Conservation (phyloP, 768 basidiomycete species). For the Amanita molliuscula region DNA sequence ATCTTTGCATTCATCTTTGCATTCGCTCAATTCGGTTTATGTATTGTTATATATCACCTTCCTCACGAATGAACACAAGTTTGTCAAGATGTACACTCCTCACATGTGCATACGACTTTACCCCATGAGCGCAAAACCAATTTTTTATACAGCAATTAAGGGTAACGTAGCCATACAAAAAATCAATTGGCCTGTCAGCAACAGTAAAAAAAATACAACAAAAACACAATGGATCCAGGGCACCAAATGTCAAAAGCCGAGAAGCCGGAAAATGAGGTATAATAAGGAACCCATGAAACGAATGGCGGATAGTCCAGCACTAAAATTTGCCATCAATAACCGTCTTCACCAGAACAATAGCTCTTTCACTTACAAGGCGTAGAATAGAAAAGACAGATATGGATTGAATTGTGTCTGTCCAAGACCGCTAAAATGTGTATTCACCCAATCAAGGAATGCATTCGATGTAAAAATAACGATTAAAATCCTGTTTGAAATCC, state of each 20-base stretch:
- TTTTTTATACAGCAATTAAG: background rate
- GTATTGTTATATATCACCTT: conserved; percentile 3
- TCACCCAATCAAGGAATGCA: conserved; percentile 69
- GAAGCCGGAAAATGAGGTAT: conserved; percentile 67
- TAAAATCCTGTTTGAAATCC: conserved; percentile 37
- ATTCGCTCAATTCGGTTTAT: background rate
- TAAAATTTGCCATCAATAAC: conserved; percentile 14
- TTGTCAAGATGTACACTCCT: background rate
- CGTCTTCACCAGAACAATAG: background rate
- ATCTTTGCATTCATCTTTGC: no score
- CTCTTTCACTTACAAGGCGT: conserved; percentile 28
- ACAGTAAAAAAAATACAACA: background rate
- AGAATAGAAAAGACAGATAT: conserved; percentile 82
- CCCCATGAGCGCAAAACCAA: background rate
- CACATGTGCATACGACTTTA: background rate
- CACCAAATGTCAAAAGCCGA: background rate
- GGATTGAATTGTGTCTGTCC: conserved; percentile 67
- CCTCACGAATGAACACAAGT: background rate
- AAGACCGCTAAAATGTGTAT: conserved; percentile 38
- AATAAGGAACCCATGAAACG: conserved; percentile 73
- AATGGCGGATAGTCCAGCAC: conserved; percentile 71
- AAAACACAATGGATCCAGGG: background rate
- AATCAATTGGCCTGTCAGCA: background rate
- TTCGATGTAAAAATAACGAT: conserved; percentile 68
- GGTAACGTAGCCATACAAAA: background rate